phyloP scores from a whole-genome alignment of 1,284 basidiomycete species.

The Marasmius sp. region DNA sequence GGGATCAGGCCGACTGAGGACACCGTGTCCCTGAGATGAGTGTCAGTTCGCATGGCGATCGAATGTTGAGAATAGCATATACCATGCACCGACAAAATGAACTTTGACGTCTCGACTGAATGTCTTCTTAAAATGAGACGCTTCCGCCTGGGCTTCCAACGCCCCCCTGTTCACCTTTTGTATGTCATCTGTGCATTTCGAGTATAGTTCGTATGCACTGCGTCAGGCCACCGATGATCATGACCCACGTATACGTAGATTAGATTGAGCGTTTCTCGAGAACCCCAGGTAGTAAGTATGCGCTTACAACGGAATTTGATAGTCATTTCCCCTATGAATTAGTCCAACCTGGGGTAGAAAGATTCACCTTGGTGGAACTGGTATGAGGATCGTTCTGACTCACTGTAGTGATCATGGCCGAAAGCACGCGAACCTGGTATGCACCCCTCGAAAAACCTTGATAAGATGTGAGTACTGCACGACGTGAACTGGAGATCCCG shows the following conservation, averaged over 20 bases:
- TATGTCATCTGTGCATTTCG: background rate
- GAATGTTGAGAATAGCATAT: conserved; percentile 2
- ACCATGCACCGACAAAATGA: conserved; percentile 41
- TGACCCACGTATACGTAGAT: background rate
- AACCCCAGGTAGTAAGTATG: no score
- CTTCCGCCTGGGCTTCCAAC: no score
- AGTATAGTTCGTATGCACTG: conserved; percentile 33
- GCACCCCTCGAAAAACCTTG: conserved; percentile 37
- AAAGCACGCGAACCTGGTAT: conserved; percentile 30
- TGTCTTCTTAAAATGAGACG: conserved; percentile 30
- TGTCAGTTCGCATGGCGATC: background rate
- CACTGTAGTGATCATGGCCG: conserved; percentile 32
- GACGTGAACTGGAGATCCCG: background rate
- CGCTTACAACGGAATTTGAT: conserved; percentile 35
- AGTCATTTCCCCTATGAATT: conserved; percentile 30
- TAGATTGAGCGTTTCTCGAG: background rate
- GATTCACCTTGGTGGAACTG: no score
- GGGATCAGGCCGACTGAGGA: conserved; percentile 23
- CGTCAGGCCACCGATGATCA: background rate
- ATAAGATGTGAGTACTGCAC: background rate
- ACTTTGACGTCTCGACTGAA: conserved; percentile 27
- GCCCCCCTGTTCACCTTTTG: background rate
- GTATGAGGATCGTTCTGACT: background rate
- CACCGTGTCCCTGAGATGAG: conserved; percentile 24
- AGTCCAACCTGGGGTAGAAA: conserved; percentile 28